Percentiles rank a stretch among this genome's conserved stretches.
Evolutionary conservation across 345 rosid species (phyloP).

Genomic region (Noccaea bulbosa): DNA sequence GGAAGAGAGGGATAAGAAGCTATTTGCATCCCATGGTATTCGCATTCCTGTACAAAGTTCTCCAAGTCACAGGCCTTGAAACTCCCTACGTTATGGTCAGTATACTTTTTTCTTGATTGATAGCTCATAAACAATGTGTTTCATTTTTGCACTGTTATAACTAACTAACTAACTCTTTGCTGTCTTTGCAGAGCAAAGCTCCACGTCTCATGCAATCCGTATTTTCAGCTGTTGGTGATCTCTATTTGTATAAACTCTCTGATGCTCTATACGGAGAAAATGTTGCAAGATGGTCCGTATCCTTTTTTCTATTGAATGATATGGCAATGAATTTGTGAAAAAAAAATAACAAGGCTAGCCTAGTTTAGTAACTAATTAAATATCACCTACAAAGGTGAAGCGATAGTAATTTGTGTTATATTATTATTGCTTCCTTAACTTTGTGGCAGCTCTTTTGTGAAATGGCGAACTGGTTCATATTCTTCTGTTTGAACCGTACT

Average conservation of each 20-base stretch:
- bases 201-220: conserved; percentile 82
- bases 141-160: neutral
- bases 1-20: conserved; percentile 86
- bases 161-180: neutral
- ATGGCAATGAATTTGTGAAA: conserved; percentile 4
- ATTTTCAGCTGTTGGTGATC: conserved; percentile 88
- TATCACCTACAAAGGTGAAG: too few relatives aligned
- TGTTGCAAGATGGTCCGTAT: conserved; percentile 89
- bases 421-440: conserved; percentile 52
- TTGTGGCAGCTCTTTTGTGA: conserved; percentile 70
- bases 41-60: conserved; percentile 66
- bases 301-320: conserved; percentile 47
- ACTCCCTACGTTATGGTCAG: conserved; percentile 83
- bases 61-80: conserved; percentile 67
- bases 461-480: conserved; percentile 83
- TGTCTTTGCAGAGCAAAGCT: conserved; percentile 58
- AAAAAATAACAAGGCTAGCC: too few relatives aligned
- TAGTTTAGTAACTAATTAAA: too few relatives aligned
- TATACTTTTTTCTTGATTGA: too few relatives aligned
- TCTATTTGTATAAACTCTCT: conserved; percentile 76
- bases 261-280: conserved; percentile 54
- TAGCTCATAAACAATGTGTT: too few relatives aligned
- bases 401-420: neutral
- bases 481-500: conserved; percentile 89
- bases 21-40: conserved; percentile 91